Percentiles rank a stretch among this genome's conserved stretches.
Evolutionary conservation across 257 asterid species (phyloP).

Genomic region (Nicotiana paniculata): DNA sequence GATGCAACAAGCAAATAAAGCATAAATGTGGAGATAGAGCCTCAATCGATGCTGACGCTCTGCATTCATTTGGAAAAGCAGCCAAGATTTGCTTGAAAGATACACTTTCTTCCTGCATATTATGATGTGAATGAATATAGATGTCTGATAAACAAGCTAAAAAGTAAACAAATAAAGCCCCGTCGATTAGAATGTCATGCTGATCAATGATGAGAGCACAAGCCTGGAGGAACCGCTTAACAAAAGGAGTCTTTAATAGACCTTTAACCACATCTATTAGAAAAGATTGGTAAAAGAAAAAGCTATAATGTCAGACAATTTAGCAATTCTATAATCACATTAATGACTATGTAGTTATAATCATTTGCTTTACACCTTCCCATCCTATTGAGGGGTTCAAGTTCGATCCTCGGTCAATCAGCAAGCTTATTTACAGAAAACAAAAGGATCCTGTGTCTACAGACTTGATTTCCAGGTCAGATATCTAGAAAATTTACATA

Average conservation of each 20-base stretch:
- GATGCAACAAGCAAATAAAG: constrained; percentile 91
- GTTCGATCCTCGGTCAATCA: background rate
- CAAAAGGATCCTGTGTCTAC: background rate
- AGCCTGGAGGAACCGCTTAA: background rate
- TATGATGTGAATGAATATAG: constrained; percentile 13
- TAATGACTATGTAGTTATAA: background rate
- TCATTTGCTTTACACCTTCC: background rate
- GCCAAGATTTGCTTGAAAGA: constrained; percentile 72
- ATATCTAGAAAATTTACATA: background rate
- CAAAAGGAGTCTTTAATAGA: background rate
- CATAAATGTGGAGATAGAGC: constrained; percentile 89
- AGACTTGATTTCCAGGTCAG: background rate
- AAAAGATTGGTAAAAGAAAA: background rate
- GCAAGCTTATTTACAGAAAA: background rate
- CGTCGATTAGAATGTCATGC: background rate
- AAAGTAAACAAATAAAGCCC: background rate
- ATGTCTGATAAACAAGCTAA: background rate
- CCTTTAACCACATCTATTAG: background rate
- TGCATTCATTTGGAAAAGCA: constrained; percentile 54
- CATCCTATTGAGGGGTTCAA: background rate
- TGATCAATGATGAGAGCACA: background rate
- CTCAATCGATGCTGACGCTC: constrained; percentile 47
- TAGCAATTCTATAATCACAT: background rate
- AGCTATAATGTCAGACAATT: background rate
- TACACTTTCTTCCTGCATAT: constrained; percentile 23